Evolutionary conservation across 129 eudicot genomes (phyloP), one percentile per base, ranked within the genome.

Genomic region (Lactuca sativa): DNA sequence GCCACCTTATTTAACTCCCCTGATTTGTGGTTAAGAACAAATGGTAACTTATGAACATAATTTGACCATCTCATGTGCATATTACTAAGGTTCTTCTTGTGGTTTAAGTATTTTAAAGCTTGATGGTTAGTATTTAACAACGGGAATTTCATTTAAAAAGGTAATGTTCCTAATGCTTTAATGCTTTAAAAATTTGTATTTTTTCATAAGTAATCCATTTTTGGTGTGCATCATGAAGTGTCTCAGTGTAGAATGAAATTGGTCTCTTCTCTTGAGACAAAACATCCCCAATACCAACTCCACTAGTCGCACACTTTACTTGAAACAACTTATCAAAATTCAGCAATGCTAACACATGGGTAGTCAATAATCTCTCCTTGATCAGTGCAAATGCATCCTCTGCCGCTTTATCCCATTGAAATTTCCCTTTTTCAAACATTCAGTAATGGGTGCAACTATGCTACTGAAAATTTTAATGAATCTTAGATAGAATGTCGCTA

Each of bases 131-230:
- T 31, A 9, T 34, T 11, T 9, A 56, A 5, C 3, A 69, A n/a
- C n/a, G n/a, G 8, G 21, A 69, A 67, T 12, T 55, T 33, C 17
- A 1, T 21, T 6, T 56, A 10, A 56, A 10, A 7, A 69, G 30
- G 16, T 38, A 69, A 15, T 69, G 74, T 38, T 69, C 74, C 55
- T 64, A 69, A 11, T 69, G 63, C 7, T 37, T 15, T 34, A 69
- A 41, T 36, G 74, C 74, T 54, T 11, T 9, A 37, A 55, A 38
- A 36, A n/a, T 52, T 52, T 1, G 64, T 64, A 69, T 69, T 8
- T 40, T 17, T 6, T 56, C 64, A 12, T 56, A 69, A 4, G 65
- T 38, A 2, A 18, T n/a, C 74, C 65, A 69, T 7, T 55, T 69
- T 18, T 18, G 47, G n/a, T 54, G 18, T 21, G 21, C 21, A 21